Percentiles rank a stretch among this genome's conserved stretches.
Conservation (phyloP, 768 basidiomycete species). For the Xerocomus spinulosus region DNA sequence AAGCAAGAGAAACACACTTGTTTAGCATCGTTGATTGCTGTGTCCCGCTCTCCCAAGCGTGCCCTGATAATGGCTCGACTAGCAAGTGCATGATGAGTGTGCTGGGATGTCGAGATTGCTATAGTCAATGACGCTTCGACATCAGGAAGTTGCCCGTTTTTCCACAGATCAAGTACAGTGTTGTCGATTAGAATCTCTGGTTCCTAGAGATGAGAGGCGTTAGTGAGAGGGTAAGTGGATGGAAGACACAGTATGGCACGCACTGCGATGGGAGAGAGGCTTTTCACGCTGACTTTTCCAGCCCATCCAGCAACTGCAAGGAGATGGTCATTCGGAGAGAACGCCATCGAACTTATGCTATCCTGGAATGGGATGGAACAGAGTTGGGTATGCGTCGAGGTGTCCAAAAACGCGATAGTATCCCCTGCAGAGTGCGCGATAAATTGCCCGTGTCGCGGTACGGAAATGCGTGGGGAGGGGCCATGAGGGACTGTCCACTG, state of each 20-base stretch:
- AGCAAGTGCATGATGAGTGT: background rate
- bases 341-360: background rate
- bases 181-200: background rate
- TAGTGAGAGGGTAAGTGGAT: background rate
- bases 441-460: background rate
- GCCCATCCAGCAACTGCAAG: background rate
- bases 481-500: background rate
- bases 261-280: background rate
- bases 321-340: background rate
- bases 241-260: background rate
- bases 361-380: background rate
- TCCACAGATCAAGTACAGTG: background rate
- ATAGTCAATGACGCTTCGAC: background rate
- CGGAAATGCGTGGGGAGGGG: background rate
- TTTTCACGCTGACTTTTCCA: background rate
- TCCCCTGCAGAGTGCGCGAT: background rate
- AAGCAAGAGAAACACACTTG: background rate
- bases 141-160: background rate
- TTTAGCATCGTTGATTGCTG: background rate
- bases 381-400: background rate
- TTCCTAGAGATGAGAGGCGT: background rate
- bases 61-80: background rate
- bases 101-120: background rate
- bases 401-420: conserved; percentile 2
- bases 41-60: background rate